A percentile compares a stretch with the other conserved stretches of the same genome.
Conservation (phyloP, 1,284 basidiomycete species). For the Salmacisia buchloeana region DNA sequence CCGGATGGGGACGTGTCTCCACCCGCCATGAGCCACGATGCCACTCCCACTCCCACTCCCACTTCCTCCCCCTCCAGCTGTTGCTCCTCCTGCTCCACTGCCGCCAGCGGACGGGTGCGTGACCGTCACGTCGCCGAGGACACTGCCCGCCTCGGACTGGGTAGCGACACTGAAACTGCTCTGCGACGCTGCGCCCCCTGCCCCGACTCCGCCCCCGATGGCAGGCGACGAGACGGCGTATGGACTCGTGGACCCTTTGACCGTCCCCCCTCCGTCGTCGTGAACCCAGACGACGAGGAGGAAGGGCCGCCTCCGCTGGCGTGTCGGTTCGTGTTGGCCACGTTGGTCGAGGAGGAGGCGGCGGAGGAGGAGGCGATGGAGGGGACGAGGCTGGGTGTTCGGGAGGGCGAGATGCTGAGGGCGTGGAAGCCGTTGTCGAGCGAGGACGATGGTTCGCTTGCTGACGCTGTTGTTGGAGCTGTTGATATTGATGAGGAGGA, state of each 20-base stretch:
- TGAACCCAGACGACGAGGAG: neutral
- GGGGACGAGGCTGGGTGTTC: neutral
- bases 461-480: neutral
- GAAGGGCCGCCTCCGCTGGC: neutral
- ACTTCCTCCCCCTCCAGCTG: constrained; percentile 70
- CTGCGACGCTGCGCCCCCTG: neutral
- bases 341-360: constrained; percentile 20
- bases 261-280: neutral
- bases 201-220: neutral
- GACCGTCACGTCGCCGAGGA: neutral
- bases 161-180: constrained; percentile 6
- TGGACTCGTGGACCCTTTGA: constrained; percentile 3
- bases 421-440: constrained; percentile 21
- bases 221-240: neutral
- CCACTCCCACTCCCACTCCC: too few species aligned
- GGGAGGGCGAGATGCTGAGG: constrained; percentile 3
- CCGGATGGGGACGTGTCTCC: constrained; percentile 72
- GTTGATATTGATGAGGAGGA: neutral
- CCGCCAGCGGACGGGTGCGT: neutral
- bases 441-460: constrained; percentile 24
- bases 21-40: neutral
- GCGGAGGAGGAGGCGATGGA: constrained; percentile 22
- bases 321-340: constrained; percentile 11
- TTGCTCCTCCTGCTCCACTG: neutral
- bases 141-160: constrained; percentile 4